Evolutionary conservation across 106 monocot genomes (phyloP).

Genomic region (Agapanthus africanus): DNA sequence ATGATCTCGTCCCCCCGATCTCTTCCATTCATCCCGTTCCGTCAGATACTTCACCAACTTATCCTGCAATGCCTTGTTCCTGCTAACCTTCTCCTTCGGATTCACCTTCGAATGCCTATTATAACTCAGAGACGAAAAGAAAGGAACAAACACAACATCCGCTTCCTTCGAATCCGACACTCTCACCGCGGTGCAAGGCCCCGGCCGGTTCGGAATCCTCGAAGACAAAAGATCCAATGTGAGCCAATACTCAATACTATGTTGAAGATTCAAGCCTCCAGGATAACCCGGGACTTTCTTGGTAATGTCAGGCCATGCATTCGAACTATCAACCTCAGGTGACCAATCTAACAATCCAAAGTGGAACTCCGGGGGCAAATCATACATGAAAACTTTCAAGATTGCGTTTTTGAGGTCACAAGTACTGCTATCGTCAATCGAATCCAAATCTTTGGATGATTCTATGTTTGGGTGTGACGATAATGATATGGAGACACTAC

Average conservation of each 20-base stretch:
- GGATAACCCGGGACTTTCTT: conserved; percentile 44
- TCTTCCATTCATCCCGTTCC: conserved; percentile 61
- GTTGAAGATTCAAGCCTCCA: conserved; percentile 84
- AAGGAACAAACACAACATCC: conserved; percentile 73
- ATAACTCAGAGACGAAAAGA: conserved; percentile 78
- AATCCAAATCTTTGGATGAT: too few relatives aligned
- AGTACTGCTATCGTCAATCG: conserved; percentile 4
- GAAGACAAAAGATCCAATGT: conserved; percentile 69
- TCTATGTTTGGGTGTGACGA: background rate
- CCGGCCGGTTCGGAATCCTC: conserved; percentile 14
- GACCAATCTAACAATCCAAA: conserved; percentile 66
- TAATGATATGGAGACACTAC: too few relatives aligned
- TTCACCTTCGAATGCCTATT: conserved; percentile 47
- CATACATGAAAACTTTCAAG: conserved; percentile 78
- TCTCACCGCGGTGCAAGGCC: conserved; percentile 40
- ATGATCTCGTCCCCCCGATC: conserved; percentile 63
- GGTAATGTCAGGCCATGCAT: conserved; percentile 57
- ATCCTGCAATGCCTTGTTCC: conserved; percentile 49
- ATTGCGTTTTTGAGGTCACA: conserved; percentile 35
- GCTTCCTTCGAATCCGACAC: conserved; percentile 45
- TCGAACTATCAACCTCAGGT: conserved; percentile 9
- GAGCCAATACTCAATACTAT: conserved; percentile 90
- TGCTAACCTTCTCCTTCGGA: conserved; percentile 22
- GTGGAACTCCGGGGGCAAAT: conserved; percentile 73
- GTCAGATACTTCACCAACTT: conserved; percentile 47